Percentiles rank a stretch among this genome's conserved stretches.
Evolutionary conservation across 2,329 filamentous ascomycete species (phyloP).

Genomic region (Neofusicoccum cordaticola): DNA sequence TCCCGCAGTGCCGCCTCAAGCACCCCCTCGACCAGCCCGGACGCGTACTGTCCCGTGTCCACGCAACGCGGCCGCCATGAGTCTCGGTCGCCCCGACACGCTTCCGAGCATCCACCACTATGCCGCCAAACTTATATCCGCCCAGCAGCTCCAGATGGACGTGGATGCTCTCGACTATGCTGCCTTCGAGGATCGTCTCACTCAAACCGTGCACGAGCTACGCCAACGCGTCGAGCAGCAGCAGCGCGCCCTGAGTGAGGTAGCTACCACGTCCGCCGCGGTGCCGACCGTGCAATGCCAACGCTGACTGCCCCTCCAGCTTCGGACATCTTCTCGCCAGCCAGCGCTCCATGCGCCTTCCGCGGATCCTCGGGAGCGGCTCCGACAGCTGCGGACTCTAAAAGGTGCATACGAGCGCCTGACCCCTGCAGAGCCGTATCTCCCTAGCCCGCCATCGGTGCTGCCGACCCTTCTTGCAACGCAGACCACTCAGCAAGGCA

Average conservation of each 20-base stretch:
- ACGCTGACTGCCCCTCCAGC: conserved; percentile 36
- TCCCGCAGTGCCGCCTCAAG: too few species aligned
- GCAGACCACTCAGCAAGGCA: conserved; percentile 62
- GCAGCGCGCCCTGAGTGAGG: conserved; percentile 47
- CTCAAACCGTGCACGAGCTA: conserved; percentile 66
- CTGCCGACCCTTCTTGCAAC: conserved; percentile 70
- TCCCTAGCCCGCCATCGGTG: conserved; percentile 63
- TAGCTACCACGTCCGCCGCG: conserved; percentile 23
- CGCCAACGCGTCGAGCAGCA: conserved; percentile 52
- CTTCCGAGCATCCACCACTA: conserved; percentile 30
- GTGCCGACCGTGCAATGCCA: neutral
- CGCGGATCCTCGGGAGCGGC: conserved; percentile 31
- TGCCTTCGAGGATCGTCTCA: conserved; percentile 54
- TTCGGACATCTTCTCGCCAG: conserved; percentile 34
- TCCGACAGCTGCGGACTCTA: conserved; percentile 52
- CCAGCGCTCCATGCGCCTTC: conserved; percentile 30
- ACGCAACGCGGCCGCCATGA: neutral
- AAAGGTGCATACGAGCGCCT: conserved; percentile 65
- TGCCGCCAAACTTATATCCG: conserved; percentile 22
- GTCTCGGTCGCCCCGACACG: neutral
- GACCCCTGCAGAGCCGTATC: conserved; percentile 59
- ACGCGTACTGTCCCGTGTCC: neutral
- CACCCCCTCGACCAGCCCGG: neutral
- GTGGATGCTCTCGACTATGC: conserved; percentile 31
- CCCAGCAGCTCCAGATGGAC: conserved; percentile 35